phyloP scores from a whole-genome alignment of 352 stramenopile genomes.

The Phytophthora citrophthora region DNA sequence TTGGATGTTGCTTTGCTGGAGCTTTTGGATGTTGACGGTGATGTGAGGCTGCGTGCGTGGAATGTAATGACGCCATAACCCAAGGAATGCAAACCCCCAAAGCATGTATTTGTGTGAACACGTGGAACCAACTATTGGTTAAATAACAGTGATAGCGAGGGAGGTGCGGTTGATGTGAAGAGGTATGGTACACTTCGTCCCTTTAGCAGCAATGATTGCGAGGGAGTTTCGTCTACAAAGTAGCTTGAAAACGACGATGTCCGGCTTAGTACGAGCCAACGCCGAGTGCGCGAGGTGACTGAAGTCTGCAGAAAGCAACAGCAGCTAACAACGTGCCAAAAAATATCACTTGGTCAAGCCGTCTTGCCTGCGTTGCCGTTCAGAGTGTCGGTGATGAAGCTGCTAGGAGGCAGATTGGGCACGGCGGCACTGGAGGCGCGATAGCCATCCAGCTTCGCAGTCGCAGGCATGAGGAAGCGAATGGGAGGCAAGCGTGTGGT shows the following conservation, averaged over 20 bases:
- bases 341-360: conserved; percentile 46
- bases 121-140: conserved; percentile 35
- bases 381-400: conserved; percentile 56
- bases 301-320: conserved; percentile 13
- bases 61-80: conserved; percentile 6
- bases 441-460: conserved; percentile 67
- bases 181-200: conserved; percentile 46
- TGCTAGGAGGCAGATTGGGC: conserved; percentile 50
- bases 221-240: conserved; percentile 29
- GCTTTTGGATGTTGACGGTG: background rate
- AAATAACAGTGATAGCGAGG: conserved; percentile 43
- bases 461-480: conserved; percentile 68
- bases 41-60: background rate
- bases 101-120: conserved; percentile 39
- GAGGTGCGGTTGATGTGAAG: conserved; percentile 20
- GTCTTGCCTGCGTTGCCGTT: conserved; percentile 58
- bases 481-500: conserved; percentile 69
- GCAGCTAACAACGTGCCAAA: conserved; percentile 18
- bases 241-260: conserved; percentile 31
- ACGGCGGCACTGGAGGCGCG: conserved; percentile 48
- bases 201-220: conserved; percentile 13
- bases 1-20: too few relatives aligned
- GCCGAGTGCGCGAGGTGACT: conserved; percentile 11
- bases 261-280: conserved; percentile 4
- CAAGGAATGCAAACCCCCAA: conserved; percentile 22